A percentile compares a stretch with the other conserved stretches of the same genome.
These are phyloP conservation scores for Fusarium pilosicola DNA, from an alignment of 2,329 filamentous ascomycete genomes.

Conservation along the genomic window DNA sequence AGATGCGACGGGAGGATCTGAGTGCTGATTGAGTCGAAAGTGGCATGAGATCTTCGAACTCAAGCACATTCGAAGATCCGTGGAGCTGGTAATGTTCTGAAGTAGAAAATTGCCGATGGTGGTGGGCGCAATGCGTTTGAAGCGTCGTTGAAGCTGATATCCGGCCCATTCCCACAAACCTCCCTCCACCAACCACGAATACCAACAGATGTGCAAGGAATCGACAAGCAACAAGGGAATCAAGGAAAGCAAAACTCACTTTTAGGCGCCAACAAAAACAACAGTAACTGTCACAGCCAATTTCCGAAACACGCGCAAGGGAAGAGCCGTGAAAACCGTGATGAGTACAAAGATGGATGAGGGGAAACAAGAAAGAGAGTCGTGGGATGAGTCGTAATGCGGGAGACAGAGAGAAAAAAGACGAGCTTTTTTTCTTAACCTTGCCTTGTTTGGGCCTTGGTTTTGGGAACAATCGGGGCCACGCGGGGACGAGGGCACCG, in stretches of 20 bases:
- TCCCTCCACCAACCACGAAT: conserved; percentile 28
- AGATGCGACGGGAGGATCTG: not conserved
- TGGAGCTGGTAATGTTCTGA: not conserved
- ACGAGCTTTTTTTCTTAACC: conserved; percentile 50
- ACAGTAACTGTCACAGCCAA: conserved; percentile 56
- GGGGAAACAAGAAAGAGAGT: conserved; percentile 48
- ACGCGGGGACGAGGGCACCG: conserved; percentile 48
- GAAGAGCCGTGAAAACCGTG: conserved; percentile 58
- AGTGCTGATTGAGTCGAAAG: not conserved
- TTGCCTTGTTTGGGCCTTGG: conserved; percentile 48
- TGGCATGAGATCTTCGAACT: not conserved
- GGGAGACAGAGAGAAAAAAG: conserved; percentile 46
- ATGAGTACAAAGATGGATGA: conserved; percentile 48
- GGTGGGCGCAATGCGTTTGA: conserved; percentile 16
- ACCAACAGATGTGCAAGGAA: conserved; percentile 36
- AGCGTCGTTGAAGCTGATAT: conserved; percentile 21
- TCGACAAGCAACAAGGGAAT: conserved; percentile 27
- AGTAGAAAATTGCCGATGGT: conserved; percentile 2
- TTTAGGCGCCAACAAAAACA: conserved; percentile 64
- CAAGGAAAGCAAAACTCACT: conserved; percentile 57
- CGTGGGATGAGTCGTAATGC: conserved; percentile 49
- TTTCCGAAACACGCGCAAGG: conserved; percentile 58
- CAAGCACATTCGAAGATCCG: not conserved
- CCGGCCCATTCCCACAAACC: conserved; percentile 26
- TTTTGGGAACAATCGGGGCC: conserved; percentile 46